Conservation (phyloP, 768 basidiomycete genomes). For the Crassisporium funariophilum region DNA sequence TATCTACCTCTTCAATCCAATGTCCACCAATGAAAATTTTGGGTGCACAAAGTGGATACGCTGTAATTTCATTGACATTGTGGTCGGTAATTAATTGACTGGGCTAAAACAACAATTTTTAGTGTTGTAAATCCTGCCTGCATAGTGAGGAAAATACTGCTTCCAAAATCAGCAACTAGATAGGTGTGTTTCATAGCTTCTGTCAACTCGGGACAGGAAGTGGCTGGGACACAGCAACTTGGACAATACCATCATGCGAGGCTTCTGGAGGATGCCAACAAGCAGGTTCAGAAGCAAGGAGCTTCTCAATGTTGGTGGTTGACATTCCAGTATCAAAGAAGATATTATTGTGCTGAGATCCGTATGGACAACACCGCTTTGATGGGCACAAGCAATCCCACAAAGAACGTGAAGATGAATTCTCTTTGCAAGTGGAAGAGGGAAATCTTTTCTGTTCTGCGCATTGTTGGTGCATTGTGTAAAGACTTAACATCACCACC, state of each 20-base stretch:
- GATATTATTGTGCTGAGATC: constrained; percentile 32
- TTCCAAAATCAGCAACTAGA: constrained; percentile 29
- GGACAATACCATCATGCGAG: constrained; percentile 22
- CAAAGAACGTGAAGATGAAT: constrained; percentile 27
- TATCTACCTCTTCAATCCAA: constrained; percentile 31
- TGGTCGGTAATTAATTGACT: constrained; percentile 2
- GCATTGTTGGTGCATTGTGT: neutral
- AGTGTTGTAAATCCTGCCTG: too few relatives aligned
- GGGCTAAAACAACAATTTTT: too few relatives aligned
- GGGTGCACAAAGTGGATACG: constrained; percentile 26
- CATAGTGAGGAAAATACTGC: constrained; percentile 16
- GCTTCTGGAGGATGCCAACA: too few relatives aligned
- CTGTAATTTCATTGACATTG: constrained; percentile 21
- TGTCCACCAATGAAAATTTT: constrained; percentile 27
- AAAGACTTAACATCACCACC: constrained; percentile 26
- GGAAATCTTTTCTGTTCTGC: constrained; percentile 17
- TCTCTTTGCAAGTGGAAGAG: constrained; percentile 27
- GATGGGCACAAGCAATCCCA: constrained; percentile 24
- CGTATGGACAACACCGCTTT: constrained; percentile 26
- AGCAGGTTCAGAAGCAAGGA: constrained; percentile 20
- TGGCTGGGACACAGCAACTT: constrained; percentile 28
- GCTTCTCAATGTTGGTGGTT: constrained; percentile 13
- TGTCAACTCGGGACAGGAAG: constrained; percentile 23
- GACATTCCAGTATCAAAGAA: constrained; percentile 17
- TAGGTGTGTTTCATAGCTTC: constrained; percentile 24